These are phyloP conservation scores for Henningerozyma blattae DNA, from an alignment of 805 yeast genomes.

Conservation along the genomic window DNA sequence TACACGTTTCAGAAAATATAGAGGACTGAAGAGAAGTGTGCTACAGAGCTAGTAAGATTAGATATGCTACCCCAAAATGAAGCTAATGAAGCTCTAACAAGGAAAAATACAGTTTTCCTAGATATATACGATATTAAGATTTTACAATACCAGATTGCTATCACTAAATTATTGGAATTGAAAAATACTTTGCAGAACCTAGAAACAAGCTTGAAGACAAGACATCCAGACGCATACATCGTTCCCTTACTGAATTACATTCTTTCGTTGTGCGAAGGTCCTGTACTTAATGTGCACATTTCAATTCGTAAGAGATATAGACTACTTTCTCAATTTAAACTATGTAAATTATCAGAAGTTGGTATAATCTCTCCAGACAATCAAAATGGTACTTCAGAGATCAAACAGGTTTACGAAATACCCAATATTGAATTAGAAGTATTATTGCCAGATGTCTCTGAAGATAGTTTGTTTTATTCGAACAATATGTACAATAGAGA, in stretches of 20 bases:
- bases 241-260: conserved; percentile 27
- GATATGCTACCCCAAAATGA: conserved; percentile 25
- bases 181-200: conserved; percentile 25
- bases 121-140: conserved; percentile 44
- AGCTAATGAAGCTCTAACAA: conserved; percentile 25
- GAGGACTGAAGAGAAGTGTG: no score
- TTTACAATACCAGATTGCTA: conserved; percentile 46
- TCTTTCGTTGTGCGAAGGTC: conserved; percentile 27
- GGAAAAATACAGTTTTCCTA: conserved; percentile 20
- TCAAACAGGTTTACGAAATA: no score
- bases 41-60: not conserved
- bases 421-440: conserved; percentile 11
- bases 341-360: conserved; percentile 16
- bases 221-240: conserved; percentile 11
- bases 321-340: conserved; percentile 21
- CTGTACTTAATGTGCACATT: conserved; percentile 30
- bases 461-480: conserved; percentile 6
- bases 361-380: conserved; percentile 8
- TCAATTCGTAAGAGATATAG: conserved; percentile 28
- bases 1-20: no score
- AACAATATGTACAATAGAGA: conserved; percentile 15
- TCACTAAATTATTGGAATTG: conserved; percentile 33
- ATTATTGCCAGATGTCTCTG: conserved; percentile 9
- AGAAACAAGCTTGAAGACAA: conserved; percentile 13
- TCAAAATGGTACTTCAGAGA: no score